These are phyloP conservation scores for Melastoma malabathricum DNA, from an alignment of 345 rosid species.

Conservation along the genomic window DNA sequence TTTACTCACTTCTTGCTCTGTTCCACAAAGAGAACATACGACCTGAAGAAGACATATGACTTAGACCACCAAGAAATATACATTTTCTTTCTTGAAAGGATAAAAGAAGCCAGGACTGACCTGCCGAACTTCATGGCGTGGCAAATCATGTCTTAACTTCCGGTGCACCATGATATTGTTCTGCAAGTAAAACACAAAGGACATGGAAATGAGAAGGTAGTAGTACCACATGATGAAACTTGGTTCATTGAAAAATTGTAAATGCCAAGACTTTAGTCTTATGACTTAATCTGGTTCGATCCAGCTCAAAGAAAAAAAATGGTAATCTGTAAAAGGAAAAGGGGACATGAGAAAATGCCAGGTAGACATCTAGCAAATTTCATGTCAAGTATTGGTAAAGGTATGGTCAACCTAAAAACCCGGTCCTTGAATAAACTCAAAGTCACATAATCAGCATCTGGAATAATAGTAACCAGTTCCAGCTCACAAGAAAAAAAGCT, in stretches of 20 bases:
- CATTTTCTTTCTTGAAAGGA: constrained; percentile 1
- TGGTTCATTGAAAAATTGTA: neutral
- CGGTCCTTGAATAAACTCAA: no score
- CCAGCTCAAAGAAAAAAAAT: no score
- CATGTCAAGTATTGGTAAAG: no score
- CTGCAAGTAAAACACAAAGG: constrained; percentile 21
- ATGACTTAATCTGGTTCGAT: no score
- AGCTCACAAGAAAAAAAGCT: no score
- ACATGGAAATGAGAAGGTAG: neutral
- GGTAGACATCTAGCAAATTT: no score
- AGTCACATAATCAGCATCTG: no score
- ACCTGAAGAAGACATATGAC: constrained; percentile 24
- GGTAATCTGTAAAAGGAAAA: no score
- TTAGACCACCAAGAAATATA: neutral
- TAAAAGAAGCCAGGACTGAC: constrained; percentile 15
- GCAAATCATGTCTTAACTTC: constrained; percentile 63
- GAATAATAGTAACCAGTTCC: no score
- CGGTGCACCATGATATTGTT: constrained; percentile 44
- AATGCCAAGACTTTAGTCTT: neutral
- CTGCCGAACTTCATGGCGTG: constrained; percentile 57
- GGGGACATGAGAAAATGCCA: no score
- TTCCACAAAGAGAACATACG: constrained; percentile 70
- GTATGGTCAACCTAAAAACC: no score
- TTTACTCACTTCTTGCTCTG: constrained; percentile 69
- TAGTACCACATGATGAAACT: neutral